These are phyloP conservation scores for Aspergillus tubingensis DNA, from an alignment of 2,329 filamentous ascomycete species.

Conservation along the genomic window DNA sequence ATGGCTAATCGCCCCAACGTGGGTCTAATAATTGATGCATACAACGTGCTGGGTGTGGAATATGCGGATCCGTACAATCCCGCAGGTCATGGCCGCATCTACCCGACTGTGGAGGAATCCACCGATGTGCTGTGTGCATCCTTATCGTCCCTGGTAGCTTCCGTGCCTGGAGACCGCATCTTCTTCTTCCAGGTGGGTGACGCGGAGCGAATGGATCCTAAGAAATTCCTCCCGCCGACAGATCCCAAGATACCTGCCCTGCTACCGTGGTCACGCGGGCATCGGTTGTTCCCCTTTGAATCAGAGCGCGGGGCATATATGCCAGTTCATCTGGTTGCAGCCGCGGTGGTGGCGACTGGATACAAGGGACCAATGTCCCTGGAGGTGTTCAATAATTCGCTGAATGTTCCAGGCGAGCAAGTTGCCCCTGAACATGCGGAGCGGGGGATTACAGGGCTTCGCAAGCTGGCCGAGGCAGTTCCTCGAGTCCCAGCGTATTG, in stretches of 20 bases:
- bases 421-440: constrained; percentile 28
- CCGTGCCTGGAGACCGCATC: constrained; percentile 34
- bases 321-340: constrained; percentile 34
- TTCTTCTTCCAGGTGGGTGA: constrained; percentile 39
- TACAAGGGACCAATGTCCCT: constrained; percentile 35
- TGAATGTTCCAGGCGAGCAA: constrained; percentile 22
- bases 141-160: constrained; percentile 24
- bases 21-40: constrained; percentile 35
- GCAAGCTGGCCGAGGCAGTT: constrained; percentile 19
- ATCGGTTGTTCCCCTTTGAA: constrained; percentile 35
- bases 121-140: constrained; percentile 28
- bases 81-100: constrained; percentile 32
- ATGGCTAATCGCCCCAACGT: constrained; percentile 36
- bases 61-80: constrained; percentile 35
- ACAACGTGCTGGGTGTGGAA: constrained; percentile 37
- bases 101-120: constrained; percentile 29
- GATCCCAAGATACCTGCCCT: constrained; percentile 27
- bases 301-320: constrained; percentile 31
- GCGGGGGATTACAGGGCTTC: constrained; percentile 26
- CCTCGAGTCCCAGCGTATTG: constrained; percentile 27
- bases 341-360: constrained; percentile 35
- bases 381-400: constrained; percentile 37
- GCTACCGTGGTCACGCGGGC: constrained; percentile 35
- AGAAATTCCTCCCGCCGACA: constrained; percentile 21
- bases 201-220: constrained; percentile 31